Conservation (phyloP, 345 rosid species). For the Eucalyptus marginata region DNA sequence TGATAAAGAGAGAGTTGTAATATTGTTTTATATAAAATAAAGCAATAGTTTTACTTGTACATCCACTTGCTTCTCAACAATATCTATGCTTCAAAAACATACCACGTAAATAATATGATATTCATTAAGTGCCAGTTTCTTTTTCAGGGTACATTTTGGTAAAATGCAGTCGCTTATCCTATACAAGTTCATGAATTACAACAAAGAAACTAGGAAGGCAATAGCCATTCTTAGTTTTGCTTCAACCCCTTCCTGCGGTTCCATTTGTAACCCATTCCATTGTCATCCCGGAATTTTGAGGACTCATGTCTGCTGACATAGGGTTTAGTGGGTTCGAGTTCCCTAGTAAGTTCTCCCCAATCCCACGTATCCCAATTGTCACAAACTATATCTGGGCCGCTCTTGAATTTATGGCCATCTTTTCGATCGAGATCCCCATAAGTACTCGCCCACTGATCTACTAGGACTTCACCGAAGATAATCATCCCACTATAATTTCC, state of each 20-base stretch:
- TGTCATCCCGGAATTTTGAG: background rate
- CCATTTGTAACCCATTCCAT: background rate
- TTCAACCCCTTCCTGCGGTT: background rate
- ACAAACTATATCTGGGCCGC: background rate
- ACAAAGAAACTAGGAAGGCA: background rate
- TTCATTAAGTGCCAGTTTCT: background rate
- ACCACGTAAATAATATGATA: background rate
- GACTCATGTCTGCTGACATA: background rate
- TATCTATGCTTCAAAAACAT: background rate
- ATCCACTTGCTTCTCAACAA: too few species aligned
- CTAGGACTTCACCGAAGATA: slow-evolving; percentile 7
- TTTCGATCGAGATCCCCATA: background rate
- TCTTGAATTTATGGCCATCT: background rate
- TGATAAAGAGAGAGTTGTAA: too few species aligned
- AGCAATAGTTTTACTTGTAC: too few species aligned
- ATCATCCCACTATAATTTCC: slow-evolving; percentile 15
- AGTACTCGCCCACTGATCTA: background rate
- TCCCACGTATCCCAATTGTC: background rate
- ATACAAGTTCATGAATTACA: background rate
- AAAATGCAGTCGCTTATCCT: background rate
- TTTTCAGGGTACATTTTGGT: background rate
- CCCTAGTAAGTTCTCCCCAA: background rate
- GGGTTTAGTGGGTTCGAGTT: background rate
- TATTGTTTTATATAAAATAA: too few species aligned
- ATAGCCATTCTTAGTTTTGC: background rate